Evolutionary conservation across 1,284 basidiomycete genomes (phyloP).

Genomic region (Schizophyllum commune): DNA sequence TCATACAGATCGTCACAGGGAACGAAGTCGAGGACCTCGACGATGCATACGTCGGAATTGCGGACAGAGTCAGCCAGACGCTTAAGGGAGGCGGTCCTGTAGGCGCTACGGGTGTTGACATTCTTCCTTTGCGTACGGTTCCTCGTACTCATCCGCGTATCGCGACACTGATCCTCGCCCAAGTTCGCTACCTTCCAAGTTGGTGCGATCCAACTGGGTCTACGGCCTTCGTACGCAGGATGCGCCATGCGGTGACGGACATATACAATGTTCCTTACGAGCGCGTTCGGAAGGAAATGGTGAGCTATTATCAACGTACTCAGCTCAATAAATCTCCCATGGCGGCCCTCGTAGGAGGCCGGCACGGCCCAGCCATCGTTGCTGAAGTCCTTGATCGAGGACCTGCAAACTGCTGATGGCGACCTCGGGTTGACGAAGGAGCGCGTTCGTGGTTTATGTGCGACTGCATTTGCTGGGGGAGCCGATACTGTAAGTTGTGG

Average conservation of each 20-base stretch:
- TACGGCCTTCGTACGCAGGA: constrained; percentile 2
- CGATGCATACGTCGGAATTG: constrained; percentile 18
- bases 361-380: neutral
- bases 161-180: neutral
- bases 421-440: constrained; percentile 9
- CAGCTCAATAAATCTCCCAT: neutral
- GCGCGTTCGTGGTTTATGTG: constrained; percentile 16
- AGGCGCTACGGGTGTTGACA: constrained; percentile 15
- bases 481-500: constrained; percentile 2
- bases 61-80: constrained; percentile 14
- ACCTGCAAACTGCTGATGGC: constrained; percentile 1
- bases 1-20: constrained; percentile 22
- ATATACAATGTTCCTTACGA: constrained; percentile 5
- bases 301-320: neutral
- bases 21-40: constrained; percentile 19
- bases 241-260: constrained; percentile 1
- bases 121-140: constrained; percentile 15
- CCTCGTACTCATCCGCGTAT: neutral
- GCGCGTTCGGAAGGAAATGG: neutral
- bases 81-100: constrained; percentile 7
- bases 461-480: constrained; percentile 12
- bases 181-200: neutral
- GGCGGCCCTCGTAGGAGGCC: neutral
- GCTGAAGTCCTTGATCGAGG: neutral
- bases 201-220: constrained; percentile 1